Percentiles rank a stretch among this genome's conserved stretches.
phyloP scores from a whole-genome alignment of 2,329 filamentous ascomycete genomes.

The Fusarium pilosicola region DNA sequence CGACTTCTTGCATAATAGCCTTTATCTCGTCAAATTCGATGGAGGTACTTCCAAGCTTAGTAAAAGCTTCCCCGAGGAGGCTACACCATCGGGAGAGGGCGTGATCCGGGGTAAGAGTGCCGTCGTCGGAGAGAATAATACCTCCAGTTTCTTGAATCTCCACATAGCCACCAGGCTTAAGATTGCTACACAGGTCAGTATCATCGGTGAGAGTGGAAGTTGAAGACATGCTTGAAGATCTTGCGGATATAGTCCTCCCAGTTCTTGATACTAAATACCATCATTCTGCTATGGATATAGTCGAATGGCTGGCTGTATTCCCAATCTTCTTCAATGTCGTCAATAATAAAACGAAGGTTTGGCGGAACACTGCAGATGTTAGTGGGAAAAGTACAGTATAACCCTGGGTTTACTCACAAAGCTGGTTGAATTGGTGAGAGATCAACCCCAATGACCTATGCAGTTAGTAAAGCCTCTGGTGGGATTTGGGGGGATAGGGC shows the following conservation, averaged over 20 bases:
- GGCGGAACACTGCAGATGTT: background rate
- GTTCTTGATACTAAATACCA: background rate
- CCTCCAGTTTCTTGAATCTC: conserved; percentile 12
- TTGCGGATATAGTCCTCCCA: conserved; percentile 8
- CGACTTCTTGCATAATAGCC: background rate
- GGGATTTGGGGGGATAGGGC: too few relatives aligned
- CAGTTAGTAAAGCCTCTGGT: accelerated
- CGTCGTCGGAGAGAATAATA: background rate
- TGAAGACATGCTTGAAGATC: background rate
- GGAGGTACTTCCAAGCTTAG: background rate
- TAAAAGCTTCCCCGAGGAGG: background rate
- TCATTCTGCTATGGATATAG: conserved; percentile 8
- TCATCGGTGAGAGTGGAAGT: accelerated
- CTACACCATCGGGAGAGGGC: background rate
- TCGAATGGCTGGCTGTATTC: background rate
- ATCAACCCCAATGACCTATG: background rate
- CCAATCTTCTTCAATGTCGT: background rate
- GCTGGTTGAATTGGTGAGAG: background rate
- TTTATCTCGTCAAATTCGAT: conserved; percentile 4
- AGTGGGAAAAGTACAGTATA: background rate
- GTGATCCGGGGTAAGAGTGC: background rate
- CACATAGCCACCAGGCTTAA: background rate
- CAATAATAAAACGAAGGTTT: background rate
- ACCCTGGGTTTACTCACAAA: background rate
- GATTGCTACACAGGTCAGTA: background rate